Conservation (phyloP, 352 stramenopile species). For the Phytophthora meadii region DNA sequence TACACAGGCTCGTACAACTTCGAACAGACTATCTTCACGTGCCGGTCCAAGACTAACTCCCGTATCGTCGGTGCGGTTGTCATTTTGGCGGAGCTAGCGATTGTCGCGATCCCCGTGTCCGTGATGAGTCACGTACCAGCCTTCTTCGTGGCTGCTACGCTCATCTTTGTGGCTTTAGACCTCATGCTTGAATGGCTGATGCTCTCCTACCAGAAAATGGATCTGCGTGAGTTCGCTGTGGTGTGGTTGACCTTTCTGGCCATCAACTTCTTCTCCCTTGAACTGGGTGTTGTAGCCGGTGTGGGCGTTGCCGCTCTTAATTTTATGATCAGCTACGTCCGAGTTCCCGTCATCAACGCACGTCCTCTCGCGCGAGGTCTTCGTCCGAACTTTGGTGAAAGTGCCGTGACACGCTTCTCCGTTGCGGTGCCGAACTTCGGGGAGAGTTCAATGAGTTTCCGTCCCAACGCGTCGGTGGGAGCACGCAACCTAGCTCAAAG, state of each 20-base stretch:
- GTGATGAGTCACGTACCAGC: conserved; percentile 95
- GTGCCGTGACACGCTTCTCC: conserved; percentile 62
- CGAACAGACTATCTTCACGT: conserved; percentile 98
- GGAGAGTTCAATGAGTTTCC: conserved; percentile 23
- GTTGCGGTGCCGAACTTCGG: conserved; percentile 50
- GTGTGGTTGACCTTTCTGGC: conserved; percentile 92
- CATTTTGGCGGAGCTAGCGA: conserved; percentile 81
- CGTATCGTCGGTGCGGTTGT: conserved; percentile 90
- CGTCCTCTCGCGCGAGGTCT: conserved; percentile 47
- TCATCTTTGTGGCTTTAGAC: conserved; percentile 97
- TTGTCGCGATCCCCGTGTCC: conserved; percentile 90
- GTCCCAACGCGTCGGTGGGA: conserved; percentile 31
- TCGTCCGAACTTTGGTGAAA: conserved; percentile 39
- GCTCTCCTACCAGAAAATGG: conserved; percentile 76
- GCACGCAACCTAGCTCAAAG: conserved; percentile 51
- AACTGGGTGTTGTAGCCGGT: conserved; percentile 94
- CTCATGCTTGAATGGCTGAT: conserved; percentile 97
- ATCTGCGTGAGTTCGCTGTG: conserved; percentile 91
- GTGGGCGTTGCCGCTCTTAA: conserved; percentile 88
- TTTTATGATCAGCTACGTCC: conserved; percentile 76
- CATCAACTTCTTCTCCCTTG: conserved; percentile 94
- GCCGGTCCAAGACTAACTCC: conserved; percentile 89
- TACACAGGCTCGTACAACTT: conserved; percentile 99
- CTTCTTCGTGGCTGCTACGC: conserved; percentile 96
- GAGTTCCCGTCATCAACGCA: conserved; percentile 61